Evolutionary conservation across 805 yeast genomes (phyloP), one percentile per base, ranked within the genome.

Genomic region (Saturnispora saitoi): DNA sequence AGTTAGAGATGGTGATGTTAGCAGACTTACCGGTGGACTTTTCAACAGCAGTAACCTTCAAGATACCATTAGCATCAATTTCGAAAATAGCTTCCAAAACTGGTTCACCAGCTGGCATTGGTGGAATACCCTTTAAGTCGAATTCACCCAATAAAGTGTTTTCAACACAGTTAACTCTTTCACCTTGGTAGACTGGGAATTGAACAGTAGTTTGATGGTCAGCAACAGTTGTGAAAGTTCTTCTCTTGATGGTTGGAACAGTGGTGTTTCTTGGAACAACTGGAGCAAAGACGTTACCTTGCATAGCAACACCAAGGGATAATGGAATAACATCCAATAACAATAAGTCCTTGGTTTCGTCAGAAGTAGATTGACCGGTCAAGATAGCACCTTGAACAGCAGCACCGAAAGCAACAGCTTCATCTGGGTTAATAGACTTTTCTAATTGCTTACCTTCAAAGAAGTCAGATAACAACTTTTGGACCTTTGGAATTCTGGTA

Each of bases 151-250:
- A 84, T 67, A 84, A 79, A 69, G 95, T 87, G 88, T 91, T 91
- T 78, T 91, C 98, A 68, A 84, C 76, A 73, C 96, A 89, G 89
- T 89, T 86, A 66, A 91, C 95, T 80, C 99, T 93, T 81, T 91
- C 99, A 83, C 99, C 99, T 81, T 91, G 97, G 83, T 85, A 91
- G 60, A 91, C 98, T 74, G 95, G 97, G 86, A 91, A 89, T 75
- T 87, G 93, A 59, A 91, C 98, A 62, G 96, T 87, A 68, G 98
- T 91, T 79, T 91, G 99, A 81, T 87, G 88, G 81, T 91, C 99
- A 64, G 86, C 95, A 67, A 87, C 95, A 62, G 99, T 91, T 70
- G 99, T 89, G 88, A 91, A 91, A 63, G 95, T 91, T 80, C 95
- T 89, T 70, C 96, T 85, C 86, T 91, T 91, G 76, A 89, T 86